These are phyloP conservation scores for Ulvella scutata DNA, from an alignment of 139 green algal genomes.

Conservation along the genomic window DNA sequence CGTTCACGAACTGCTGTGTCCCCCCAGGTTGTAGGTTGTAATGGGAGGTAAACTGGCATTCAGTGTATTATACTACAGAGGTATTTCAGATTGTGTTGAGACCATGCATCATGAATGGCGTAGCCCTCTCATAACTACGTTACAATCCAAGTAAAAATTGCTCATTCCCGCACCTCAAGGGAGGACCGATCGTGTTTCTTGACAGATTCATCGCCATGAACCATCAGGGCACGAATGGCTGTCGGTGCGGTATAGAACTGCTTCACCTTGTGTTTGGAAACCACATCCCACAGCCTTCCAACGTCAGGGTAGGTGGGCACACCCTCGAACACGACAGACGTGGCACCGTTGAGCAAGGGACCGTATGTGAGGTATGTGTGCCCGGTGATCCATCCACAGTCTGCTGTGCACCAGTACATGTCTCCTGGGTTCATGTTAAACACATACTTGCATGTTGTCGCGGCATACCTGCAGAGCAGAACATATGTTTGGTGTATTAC, in stretches of 20 bases:
- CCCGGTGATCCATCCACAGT: conserved; percentile 97
- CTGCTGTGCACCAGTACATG: conserved; percentile 89
- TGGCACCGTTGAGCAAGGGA: conserved; percentile 72
- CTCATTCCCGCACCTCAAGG: conserved; percentile 3
- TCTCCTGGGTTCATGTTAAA: conserved; percentile 66
- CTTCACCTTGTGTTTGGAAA: conserved; percentile 73
- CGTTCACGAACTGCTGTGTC: no score
- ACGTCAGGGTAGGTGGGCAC: conserved; percentile 75
- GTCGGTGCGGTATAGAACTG: conserved; percentile 94
- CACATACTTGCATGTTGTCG: conserved; percentile 62
- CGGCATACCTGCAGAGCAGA: no score
- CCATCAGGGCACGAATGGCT: conserved; percentile 77
- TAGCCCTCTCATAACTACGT: no score
- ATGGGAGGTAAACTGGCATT: no score
- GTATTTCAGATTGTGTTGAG: no score
- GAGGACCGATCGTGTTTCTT: conserved; percentile 23
- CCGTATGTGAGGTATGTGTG: conserved; percentile 75
- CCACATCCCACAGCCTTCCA: conserved; percentile 78
- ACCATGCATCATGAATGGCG: no score
- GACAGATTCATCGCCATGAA: conserved; percentile 55
- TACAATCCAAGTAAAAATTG: no score
- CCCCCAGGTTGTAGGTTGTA: no score
- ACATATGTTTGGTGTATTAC: no score
- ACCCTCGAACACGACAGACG: conserved; percentile 76
- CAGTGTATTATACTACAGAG: no score